These are phyloP conservation scores for Tarenaya hassleriana DNA, from an alignment of 345 rosid species.

Conservation along the genomic window DNA sequence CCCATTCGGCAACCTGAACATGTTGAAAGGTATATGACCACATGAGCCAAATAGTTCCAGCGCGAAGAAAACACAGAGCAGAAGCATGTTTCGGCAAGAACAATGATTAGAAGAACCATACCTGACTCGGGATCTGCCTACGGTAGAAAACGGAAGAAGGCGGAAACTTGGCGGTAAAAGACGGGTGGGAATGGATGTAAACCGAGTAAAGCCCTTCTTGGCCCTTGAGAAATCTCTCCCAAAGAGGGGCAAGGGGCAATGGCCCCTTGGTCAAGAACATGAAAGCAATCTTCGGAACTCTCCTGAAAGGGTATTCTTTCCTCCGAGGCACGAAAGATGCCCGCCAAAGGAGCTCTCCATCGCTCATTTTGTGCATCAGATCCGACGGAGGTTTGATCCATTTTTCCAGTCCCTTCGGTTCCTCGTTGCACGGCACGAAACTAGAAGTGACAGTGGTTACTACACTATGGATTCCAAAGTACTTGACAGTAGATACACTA, in stretches of 20 bases:
- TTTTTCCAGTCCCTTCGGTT: conserved; percentile 33
- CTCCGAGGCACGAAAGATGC: conserved; percentile 69
- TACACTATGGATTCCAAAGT: conserved; percentile 49
- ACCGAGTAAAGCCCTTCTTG: conserved; percentile 67
- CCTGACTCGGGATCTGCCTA: conserved; percentile 93
- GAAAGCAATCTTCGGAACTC: conserved; percentile 83
- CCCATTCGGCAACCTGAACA: conserved; percentile 83
- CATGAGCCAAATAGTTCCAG: too few species aligned
- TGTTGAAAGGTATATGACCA: conserved; percentile 13
- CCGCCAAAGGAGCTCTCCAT: conserved; percentile 75
- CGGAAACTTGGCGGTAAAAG: conserved; percentile 50
- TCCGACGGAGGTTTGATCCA: conserved; percentile 61
- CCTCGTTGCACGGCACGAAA: conserved; percentile 46
- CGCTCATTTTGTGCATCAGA: conserved; percentile 67
- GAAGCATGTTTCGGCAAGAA: background rate
- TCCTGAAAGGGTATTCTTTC: conserved; percentile 59
- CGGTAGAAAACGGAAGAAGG: conserved; percentile 54
- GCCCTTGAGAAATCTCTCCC: conserved; percentile 91
- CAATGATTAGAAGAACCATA: conserved; percentile 19
- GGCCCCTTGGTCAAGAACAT: conserved; percentile 97
- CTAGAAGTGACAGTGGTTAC: conserved; percentile 40
- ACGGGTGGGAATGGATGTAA: conserved; percentile 76
- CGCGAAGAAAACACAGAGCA: background rate
- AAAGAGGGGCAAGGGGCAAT: conserved; percentile 75
- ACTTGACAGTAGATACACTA: conserved; percentile 61